Evolutionary conservation across 140 eudicot species (phyloP), one percentile per base, ranked within the genome.

Genomic region (Senecio squalidus): DNA sequence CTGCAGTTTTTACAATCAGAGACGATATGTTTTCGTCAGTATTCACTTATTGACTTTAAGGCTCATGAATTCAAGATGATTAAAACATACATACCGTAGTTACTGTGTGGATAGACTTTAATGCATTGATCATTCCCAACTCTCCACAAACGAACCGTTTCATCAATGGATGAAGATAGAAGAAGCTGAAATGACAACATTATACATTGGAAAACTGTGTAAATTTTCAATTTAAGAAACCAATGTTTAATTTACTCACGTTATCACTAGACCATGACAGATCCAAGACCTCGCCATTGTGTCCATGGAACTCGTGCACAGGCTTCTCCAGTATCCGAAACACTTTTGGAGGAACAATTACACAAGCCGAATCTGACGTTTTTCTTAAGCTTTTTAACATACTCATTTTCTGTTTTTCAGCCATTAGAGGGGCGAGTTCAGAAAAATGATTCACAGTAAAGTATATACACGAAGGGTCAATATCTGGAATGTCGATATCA

Each of bases 61-160:
- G n/a, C 43, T 11, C 14, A 36, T 36, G 43, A 36, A 36, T 36
- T 36, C 10, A 9, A 36, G 43, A 15, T 36, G 43, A 13, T 36
- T n/a, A n/a, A n/a, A n/a, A n/a, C n/a, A 15, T 15, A 36, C 43
- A 36, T 36, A 36, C 43, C 43, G 40, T 84, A 93, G 71, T 93
- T 80, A 55, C 83, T 84, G 23, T 93, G 96, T 1, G 84, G 73
- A 65, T 88, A 93, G 58, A 81, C 79, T 78, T 76, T 66, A 25
- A 82, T 82, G 76, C 95, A 93, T 46, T 44, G 58, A 47, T 80
- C 83, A 29, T 55, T 52, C 46, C 99, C 99, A 5, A 93, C 80
- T 71, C 51, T 78, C 99, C 99, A 93, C 72, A 93, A 16, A 26
- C 96, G 95, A 69, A 93, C 99, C 9, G 95, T 81, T 67, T 88